A percentile compares a stretch with the other conserved stretches of the same genome.
These are phyloP conservation scores for Fistulifera solaris DNA, from an alignment of 108 stramenopile species.

Conservation along the genomic window DNA sequence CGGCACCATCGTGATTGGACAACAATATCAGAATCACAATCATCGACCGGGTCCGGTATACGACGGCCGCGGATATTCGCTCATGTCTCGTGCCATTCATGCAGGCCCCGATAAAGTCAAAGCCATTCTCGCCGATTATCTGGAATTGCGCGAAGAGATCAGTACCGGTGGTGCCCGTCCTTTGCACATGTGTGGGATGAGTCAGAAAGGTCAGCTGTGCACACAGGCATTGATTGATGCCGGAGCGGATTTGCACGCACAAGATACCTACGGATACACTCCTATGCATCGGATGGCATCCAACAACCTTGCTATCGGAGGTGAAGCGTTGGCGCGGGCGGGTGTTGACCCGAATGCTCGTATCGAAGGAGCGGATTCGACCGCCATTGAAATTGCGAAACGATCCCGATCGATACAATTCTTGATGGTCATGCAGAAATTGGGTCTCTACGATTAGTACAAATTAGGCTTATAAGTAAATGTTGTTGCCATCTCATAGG, in stretches of 20 bases:
- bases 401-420: constrained; percentile 49
- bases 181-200: constrained; percentile 80
- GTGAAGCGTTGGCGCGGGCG: constrained; percentile 44
- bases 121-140: constrained; percentile 45
- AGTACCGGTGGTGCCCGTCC: constrained; percentile 77
- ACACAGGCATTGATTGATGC: constrained; percentile 41
- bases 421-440: constrained; percentile 47
- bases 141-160: constrained; percentile 57
- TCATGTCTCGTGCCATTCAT: constrained; percentile 38
- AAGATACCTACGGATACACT: constrained; percentile 77
- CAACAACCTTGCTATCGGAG: constrained; percentile 69
- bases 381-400: constrained; percentile 49
- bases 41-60: constrained; percentile 73
- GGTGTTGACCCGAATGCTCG: constrained; percentile 46
- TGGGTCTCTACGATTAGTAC: constrained; percentile 39
- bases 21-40: constrained; percentile 80
- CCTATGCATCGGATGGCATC: constrained; percentile 82
- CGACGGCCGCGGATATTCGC: constrained; percentile 62
- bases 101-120: constrained; percentile 41
- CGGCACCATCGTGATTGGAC: constrained; percentile 49
- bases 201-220: constrained; percentile 32
- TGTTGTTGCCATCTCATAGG: no score
- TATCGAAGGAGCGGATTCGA: constrained; percentile 34
- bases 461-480: constrained; percentile 9
- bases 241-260: constrained; percentile 51